Evolutionary conservation across 1,139 yeast genomes (phyloP).

Genomic region (Ogataea hybrid): DNA sequence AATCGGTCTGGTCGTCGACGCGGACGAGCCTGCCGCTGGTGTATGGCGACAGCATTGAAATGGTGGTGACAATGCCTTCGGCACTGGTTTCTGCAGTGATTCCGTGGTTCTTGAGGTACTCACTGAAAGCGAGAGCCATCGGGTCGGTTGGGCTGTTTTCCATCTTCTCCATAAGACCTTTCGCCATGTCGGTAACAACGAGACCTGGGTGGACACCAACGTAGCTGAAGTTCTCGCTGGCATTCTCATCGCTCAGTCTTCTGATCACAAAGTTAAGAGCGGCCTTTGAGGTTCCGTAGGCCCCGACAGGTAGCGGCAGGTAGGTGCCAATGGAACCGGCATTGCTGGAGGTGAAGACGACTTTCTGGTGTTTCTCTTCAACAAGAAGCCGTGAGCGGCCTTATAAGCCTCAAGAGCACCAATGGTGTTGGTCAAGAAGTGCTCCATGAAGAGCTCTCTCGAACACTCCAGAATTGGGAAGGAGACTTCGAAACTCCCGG

Average conservation of each 20-base stretch:
- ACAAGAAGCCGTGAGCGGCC: conserved; percentile 19
- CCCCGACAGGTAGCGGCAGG: conserved; percentile 20
- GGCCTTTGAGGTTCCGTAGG: conserved; percentile 38
- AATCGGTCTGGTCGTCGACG: background rate
- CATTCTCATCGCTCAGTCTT: conserved; percentile 28
- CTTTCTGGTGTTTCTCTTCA: conserved; percentile 19
- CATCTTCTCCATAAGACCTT: background rate
- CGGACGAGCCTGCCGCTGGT: background rate
- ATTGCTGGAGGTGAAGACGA: conserved; percentile 26
- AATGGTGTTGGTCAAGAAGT: conserved; percentile 22
- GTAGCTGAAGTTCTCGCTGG: conserved; percentile 24
- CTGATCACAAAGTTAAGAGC: conserved; percentile 33
- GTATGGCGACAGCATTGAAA: background rate
- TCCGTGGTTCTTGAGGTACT: background rate
- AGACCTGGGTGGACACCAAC: conserved; percentile 35
- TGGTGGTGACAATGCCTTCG: background rate
- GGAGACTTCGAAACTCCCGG: conserved; percentile 29
- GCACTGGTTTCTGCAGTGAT: background rate
- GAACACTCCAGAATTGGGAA: background rate
- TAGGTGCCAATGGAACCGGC: conserved; percentile 28
- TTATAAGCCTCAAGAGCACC: conserved; percentile 27
- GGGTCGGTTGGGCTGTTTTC: background rate
- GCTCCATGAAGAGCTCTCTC: conserved; percentile 2
- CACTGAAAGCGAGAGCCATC: background rate
- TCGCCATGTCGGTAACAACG: conserved; percentile 33